Evolutionary conservation across 495 filamentous ascomycete species (phyloP).

Genomic region (Talaromyces stipitatus): DNA sequence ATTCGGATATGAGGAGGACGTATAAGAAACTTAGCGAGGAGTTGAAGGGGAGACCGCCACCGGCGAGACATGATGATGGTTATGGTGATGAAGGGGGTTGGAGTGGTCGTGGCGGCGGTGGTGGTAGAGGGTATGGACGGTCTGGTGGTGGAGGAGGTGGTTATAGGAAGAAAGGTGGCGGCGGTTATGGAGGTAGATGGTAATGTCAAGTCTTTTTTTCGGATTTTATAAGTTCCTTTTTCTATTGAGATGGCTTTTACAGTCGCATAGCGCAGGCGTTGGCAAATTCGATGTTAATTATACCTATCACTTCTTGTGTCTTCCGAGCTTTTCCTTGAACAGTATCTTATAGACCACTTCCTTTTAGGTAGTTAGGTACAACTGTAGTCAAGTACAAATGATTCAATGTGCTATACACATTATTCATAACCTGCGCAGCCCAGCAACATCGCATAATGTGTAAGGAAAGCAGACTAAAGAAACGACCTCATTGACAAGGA

Average conservation of each 20-base stretch:
- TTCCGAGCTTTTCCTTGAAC: too few species aligned
- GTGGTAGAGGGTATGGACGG: slow-evolving; percentile 32
- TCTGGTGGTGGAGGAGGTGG: slow-evolving; percentile 31
- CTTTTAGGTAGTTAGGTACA: too few species aligned
- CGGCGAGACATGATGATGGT: slow-evolving; percentile 43
- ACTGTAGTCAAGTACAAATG: slow-evolving; percentile 4
- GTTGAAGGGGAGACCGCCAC: slow-evolving; percentile 61
- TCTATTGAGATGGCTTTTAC: slow-evolving; percentile 12
- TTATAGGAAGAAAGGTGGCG: slow-evolving; percentile 35
- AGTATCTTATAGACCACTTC: too few species aligned
- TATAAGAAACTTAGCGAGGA: slow-evolving; percentile 82
- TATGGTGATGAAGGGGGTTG: slow-evolving; percentile 41
- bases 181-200: slow-evolving; percentile 21
- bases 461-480: slow-evolving; percentile 2
- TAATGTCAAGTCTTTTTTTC: neutral
- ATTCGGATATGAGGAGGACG: slow-evolving; percentile 94
- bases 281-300: slow-evolving; percentile 5
- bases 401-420: slow-evolving; percentile 8
- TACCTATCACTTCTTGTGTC: slow-evolving; percentile 17
- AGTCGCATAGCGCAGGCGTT: slow-evolving; percentile 45
- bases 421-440: neutral
- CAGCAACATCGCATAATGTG: slow-evolving; percentile 6
- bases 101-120: slow-evolving; percentile 43
- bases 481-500: slow-evolving; percentile 7
- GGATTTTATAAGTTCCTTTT: slow-evolving; percentile 6